These are phyloP conservation scores for Vachellia collinsii DNA, from an alignment of 306 rosid species.

Conservation along the genomic window DNA sequence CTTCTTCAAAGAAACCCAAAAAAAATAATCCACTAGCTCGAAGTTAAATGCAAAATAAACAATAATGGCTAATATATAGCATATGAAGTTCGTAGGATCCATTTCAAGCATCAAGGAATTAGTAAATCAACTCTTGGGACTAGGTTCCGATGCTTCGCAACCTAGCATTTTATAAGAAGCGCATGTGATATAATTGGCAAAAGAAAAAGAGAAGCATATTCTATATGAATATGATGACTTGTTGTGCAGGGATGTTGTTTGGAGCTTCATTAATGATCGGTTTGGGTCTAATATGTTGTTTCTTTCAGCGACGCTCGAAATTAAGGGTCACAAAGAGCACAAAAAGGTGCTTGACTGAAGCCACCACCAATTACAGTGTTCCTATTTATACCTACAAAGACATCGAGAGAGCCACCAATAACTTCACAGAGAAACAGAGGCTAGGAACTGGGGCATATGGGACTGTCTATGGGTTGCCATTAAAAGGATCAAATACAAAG, in stretches of 20 bases:
- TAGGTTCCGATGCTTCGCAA: background rate
- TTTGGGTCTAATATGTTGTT: slow-evolving; percentile 58
- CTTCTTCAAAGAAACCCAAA: background rate
- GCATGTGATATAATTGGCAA: too few species aligned
- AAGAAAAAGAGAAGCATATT: too few species aligned
- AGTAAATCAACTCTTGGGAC: background rate
- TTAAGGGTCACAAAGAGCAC: slow-evolving; percentile 61
- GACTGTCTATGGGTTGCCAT: slow-evolving; percentile 91
- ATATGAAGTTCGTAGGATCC: background rate
- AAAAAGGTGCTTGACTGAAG: slow-evolving; percentile 76
- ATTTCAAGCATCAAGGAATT: background rate
- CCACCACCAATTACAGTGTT: slow-evolving; percentile 68
- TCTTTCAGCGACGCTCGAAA: slow-evolving; percentile 61
- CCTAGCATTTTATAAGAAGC: background rate
- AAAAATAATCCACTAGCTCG: background rate
- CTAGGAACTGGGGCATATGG: slow-evolving; percentile 92
- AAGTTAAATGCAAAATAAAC: background rate
- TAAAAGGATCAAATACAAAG: slow-evolving; percentile 74
- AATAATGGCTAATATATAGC: background rate
- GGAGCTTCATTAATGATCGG: slow-evolving; percentile 57
- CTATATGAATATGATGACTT: background rate
- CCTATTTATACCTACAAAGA: slow-evolving; percentile 77
- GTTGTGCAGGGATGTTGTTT: slow-evolving; percentile 52
- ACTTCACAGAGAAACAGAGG: slow-evolving; percentile 79
- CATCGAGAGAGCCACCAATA: slow-evolving; percentile 78